phyloP scores from a whole-genome alignment of 2,329 filamentous ascomycete species.

The Nannizzia gypsea region DNA sequence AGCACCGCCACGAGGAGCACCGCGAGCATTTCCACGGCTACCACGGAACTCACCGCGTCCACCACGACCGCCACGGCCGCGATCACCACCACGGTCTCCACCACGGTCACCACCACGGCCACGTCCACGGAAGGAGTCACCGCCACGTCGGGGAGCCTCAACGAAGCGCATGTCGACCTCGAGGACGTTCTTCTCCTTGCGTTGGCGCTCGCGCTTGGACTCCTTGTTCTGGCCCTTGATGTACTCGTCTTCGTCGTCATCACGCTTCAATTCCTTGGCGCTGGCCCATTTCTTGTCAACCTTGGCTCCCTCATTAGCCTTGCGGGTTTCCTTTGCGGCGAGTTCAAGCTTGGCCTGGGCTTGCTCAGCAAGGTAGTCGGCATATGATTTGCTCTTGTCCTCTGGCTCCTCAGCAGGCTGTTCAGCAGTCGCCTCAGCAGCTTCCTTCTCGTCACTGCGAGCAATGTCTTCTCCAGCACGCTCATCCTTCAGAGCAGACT shows the following conservation, averaged over 20 bases:
- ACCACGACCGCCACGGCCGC: conserved; percentile 23
- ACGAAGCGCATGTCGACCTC: conserved; percentile 79
- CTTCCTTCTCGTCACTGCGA: conserved; percentile 68
- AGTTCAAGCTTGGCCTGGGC: conserved; percentile 62
- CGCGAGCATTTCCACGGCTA: conserved; percentile 37
- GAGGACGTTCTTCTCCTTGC: conserved; percentile 80
- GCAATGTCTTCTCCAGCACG: conserved; percentile 83
- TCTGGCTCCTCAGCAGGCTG: conserved; percentile 48
- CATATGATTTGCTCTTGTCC: conserved; percentile 83
- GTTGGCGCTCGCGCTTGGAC: conserved; percentile 69
- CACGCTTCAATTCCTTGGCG: conserved; percentile 54
- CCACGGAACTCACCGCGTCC: conserved; percentile 28
- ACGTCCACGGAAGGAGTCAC: conserved; percentile 37
- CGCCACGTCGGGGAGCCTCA: conserved; percentile 50
- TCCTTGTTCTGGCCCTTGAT: conserved; percentile 52
- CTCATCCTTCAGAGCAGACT: conserved; percentile 81
- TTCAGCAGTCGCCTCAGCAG: conserved; percentile 35
- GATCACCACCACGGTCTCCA: conserved; percentile 33
- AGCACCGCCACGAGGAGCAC: conserved; percentile 24
- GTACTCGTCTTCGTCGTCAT: conserved; percentile 55
- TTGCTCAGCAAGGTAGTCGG: conserved; percentile 70
- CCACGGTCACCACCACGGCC: conserved; percentile 43
- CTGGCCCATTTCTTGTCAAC: conserved; percentile 83
- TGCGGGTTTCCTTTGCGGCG: conserved; percentile 60
- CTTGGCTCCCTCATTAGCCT: conserved; percentile 85